Evolutionary conservation across 73 alveolate species (phyloP).

Genomic region (Blepharisma stoltei): DNA sequence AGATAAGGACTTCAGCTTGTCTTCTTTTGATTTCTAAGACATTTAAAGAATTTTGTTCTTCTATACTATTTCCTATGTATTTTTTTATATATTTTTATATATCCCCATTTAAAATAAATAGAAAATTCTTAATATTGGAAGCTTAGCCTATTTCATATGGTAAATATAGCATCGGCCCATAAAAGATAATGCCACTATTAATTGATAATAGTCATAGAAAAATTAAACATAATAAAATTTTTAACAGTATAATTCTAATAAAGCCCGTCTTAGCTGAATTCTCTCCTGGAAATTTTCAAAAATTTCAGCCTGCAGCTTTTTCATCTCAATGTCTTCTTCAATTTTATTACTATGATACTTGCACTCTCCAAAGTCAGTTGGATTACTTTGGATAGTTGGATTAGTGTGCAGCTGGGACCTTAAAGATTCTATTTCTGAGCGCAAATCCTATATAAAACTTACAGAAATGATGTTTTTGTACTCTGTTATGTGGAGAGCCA

Average conservation of each 20-base stretch:
- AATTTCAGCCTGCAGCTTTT: slow-evolving; percentile 60
- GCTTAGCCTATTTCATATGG: too few relatives aligned
- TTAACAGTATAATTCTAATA: slow-evolving; percentile 79
- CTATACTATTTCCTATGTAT: too few relatives aligned
- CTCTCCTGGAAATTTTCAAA: slow-evolving; percentile 70
- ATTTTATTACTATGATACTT: slow-evolving; percentile 39
- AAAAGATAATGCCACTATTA: too few relatives aligned
- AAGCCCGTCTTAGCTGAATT: slow-evolving; percentile 67
- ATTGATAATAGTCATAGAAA: too few relatives aligned
- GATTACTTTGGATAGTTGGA: slow-evolving; percentile 32
- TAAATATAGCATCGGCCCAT: too few relatives aligned
- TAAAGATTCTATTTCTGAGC: slow-evolving; percentile 67
- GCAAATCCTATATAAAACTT: slow-evolving; percentile 37
- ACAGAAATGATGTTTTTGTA: slow-evolving; percentile 66
- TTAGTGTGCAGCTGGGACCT: slow-evolving; percentile 54
- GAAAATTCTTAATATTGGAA: too few relatives aligned
- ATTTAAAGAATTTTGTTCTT: slow-evolving; percentile 79
- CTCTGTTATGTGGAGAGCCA: slow-evolving; percentile 72
- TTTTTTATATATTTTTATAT: too few relatives aligned
- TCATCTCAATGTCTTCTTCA: slow-evolving; percentile 51
- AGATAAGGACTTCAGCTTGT: slow-evolving; percentile 65
- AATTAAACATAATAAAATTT: too few relatives aligned
- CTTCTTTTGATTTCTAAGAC: slow-evolving; percentile 72
- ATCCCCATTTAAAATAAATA: too few relatives aligned
- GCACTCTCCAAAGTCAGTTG: slow-evolving; percentile 29